Evolutionary conservation across 805 yeast genomes (phyloP).

Genomic region (Kluyveromyces dobzhanskii): DNA sequence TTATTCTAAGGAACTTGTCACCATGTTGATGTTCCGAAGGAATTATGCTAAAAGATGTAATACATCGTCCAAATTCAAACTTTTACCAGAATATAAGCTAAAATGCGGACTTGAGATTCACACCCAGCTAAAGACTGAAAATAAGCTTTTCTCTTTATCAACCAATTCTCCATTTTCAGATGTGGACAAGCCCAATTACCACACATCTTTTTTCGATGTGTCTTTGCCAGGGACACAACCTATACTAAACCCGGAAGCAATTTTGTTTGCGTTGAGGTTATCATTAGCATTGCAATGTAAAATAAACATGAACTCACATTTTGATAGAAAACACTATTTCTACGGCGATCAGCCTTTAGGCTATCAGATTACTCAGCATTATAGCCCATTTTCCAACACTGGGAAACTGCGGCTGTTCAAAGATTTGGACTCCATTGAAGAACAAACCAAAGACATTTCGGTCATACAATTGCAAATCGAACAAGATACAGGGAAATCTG

Average conservation of each 20-base stretch:
- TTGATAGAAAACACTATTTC: constrained; percentile 93
- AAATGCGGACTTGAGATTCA: constrained; percentile 92
- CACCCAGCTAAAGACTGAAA: constrained; percentile 68
- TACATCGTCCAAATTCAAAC: constrained; percentile 2
- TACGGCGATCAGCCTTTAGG: constrained; percentile 96
- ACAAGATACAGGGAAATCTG: constrained; percentile 87
- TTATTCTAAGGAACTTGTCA: no score
- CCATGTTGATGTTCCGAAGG: neutral
- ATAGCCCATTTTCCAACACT: constrained; percentile 62
- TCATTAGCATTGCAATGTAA: constrained; percentile 60
- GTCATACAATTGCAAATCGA: constrained; percentile 84
- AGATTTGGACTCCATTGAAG: constrained; percentile 45
- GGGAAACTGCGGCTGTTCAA: constrained; percentile 48
- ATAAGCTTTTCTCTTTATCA: constrained; percentile 71
- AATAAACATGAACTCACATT: constrained; percentile 49
- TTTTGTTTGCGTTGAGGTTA: constrained; percentile 61
- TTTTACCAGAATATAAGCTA: constrained; percentile 30
- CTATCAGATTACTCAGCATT: constrained; percentile 90
- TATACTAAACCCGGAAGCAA: constrained; percentile 61
- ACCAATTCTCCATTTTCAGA: constrained; percentile 37
- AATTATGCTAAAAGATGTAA: constrained; percentile 3
- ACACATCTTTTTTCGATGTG: constrained; percentile 70
- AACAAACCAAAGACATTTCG: constrained; percentile 39
- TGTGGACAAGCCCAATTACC: constrained; percentile 51
- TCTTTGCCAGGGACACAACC: constrained; percentile 95